Evolutionary conservation across 352 stramenopile species (phyloP).

Genomic region (Phytophthora crassamura): DNA sequence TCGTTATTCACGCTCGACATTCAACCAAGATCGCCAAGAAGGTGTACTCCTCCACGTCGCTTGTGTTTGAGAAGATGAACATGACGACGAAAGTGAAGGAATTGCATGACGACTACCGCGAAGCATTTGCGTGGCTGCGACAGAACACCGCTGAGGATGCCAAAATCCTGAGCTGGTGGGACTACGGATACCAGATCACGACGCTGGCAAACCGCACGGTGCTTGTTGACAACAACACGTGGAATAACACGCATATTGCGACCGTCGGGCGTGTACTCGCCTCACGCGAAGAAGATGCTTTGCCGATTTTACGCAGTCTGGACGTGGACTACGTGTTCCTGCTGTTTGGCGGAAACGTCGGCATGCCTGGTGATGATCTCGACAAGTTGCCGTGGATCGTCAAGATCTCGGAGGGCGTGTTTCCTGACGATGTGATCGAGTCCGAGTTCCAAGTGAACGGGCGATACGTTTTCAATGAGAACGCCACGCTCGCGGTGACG

Average conservation of each 20-base stretch:
- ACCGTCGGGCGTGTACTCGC: constrained; percentile 89
- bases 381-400: constrained; percentile 95
- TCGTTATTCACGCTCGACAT: constrained; percentile 73
- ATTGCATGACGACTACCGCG: constrained; percentile 80
- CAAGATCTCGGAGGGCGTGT: constrained; percentile 91
- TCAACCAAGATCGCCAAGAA: constrained; percentile 67
- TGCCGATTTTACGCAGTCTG: constrained; percentile 77
- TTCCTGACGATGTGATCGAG: constrained; percentile 80
- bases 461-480: constrained; percentile 73
- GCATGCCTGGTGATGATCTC: constrained; percentile 89
- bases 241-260: constrained; percentile 98
- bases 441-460: constrained; percentile 84
- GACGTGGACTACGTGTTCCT: constrained; percentile 86
- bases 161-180: constrained; percentile 86
- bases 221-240: constrained; percentile 96
- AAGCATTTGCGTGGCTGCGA: constrained; percentile 86
- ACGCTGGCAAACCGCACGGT: constrained; percentile 85
- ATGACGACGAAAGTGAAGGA: constrained; percentile 47
- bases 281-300: constrained; percentile 70
- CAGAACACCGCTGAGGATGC: constrained; percentile 72
- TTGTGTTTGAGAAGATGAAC: constrained; percentile 74
- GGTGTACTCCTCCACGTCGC: constrained; percentile 82
- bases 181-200: constrained; percentile 90
- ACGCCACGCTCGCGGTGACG: constrained; percentile 77
- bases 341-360: constrained; percentile 72